phyloP scores from a whole-genome alignment of 257 asterid species.

The Salvia rosmarinus region DNA sequence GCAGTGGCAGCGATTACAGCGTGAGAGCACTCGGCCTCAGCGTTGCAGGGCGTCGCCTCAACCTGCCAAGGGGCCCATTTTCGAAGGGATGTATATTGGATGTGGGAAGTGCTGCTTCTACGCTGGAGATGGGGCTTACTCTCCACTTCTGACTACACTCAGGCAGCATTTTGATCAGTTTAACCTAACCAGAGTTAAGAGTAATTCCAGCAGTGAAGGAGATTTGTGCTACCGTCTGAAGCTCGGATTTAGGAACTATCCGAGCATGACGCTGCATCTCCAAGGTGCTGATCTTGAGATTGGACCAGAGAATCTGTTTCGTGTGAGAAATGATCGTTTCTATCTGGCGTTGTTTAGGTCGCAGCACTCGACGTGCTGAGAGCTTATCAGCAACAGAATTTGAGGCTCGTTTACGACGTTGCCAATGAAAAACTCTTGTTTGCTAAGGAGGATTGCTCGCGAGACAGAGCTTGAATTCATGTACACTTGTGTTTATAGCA shows the following conservation, averaged over 20 bases:
- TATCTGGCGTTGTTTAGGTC: constrained; percentile 11
- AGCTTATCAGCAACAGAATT: constrained; percentile 30
- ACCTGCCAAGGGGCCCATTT: background rate
- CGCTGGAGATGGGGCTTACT: too few relatives aligned
- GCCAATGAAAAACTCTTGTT: constrained; percentile 9
- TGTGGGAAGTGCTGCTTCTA: too few relatives aligned
- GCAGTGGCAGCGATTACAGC: background rate
- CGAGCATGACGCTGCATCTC: constrained; percentile 21
- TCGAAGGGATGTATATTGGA: background rate
- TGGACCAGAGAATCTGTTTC: constrained; percentile 9
- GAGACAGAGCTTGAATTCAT: constrained; percentile 4
- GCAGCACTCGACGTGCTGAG: background rate
- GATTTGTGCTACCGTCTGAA: background rate
- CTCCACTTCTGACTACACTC: too few relatives aligned
- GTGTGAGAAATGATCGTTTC: background rate
- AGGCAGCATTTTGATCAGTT: too few relatives aligned
- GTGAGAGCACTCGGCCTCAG: too few relatives aligned
- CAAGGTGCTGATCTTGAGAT: constrained; percentile 14
- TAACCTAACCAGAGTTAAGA: background rate
- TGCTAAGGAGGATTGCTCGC: constrained; percentile 20
- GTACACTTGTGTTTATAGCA: background rate
- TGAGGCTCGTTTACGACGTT: too few relatives aligned
- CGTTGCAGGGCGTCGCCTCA: background rate
- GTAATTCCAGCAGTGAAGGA: background rate
- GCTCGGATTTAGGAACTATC: background rate